Percentiles rank a stretch among this genome's conserved stretches.
Evolutionary conservation across 2,329 filamentous ascomycete species (phyloP).

Genomic region (Botrytis hyacinthi): DNA sequence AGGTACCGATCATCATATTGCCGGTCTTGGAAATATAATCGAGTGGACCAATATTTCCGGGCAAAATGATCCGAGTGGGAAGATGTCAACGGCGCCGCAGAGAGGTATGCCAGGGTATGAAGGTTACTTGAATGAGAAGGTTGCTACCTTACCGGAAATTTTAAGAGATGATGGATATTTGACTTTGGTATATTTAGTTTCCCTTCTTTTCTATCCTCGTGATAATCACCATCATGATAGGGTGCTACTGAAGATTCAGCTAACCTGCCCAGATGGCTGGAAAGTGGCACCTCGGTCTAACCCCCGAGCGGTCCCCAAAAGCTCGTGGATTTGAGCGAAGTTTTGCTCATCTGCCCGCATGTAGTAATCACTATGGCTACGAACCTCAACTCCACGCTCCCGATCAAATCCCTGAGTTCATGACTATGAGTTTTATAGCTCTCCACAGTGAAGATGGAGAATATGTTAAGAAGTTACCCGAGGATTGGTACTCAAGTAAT

Average conservation of each 20-base stretch:
- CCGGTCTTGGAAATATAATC: slow-evolving; percentile 40
- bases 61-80: slow-evolving; percentile 34
- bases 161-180: slow-evolving; percentile 52
- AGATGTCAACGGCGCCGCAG: slow-evolving; percentile 32
- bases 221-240: not conserved
- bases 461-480: not conserved
- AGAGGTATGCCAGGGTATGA: slow-evolving; percentile 54
- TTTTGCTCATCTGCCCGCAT: not conserved
- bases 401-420: not conserved
- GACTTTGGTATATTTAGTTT: slow-evolving; percentile 44
- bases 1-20: slow-evolving; percentile 53
- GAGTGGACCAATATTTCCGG: slow-evolving; percentile 38
- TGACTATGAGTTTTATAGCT: not conserved
- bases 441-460: not conserved
- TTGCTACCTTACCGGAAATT: slow-evolving; percentile 51
- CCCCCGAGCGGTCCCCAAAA: not conserved
- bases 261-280: not conserved
- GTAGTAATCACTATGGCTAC: not conserved
- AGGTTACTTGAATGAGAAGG: slow-evolving; percentile 53
- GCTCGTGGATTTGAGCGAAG: not conserved
- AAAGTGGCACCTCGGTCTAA: not conserved
- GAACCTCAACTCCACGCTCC: not conserved
- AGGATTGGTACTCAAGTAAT: slow-evolving; percentile 4
- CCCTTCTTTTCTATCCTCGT: too few relatives aligned
- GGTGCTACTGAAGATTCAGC: fast-evolving